A percentile compares a stretch with the other conserved stretches of the same genome.
Conservation (phyloP, 441 rosid genomes). For the Croton laevigatus region DNA sequence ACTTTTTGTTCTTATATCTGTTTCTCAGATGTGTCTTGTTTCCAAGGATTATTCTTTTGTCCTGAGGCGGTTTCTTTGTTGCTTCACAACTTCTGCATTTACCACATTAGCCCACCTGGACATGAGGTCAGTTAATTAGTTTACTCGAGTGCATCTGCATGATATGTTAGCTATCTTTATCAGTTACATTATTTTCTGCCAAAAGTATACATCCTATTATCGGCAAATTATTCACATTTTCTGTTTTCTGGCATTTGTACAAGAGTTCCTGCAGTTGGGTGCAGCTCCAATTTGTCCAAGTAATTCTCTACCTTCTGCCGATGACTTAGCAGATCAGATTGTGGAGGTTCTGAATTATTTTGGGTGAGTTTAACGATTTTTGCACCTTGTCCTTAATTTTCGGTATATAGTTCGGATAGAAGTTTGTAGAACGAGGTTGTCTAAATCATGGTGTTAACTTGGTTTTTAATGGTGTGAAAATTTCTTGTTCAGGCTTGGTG, state of each 20-base stretch:
- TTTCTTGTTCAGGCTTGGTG: constrained; percentile 57
- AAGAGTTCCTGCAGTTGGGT: constrained; percentile 90
- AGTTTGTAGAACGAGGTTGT: neutral
- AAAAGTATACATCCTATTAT: neutral
- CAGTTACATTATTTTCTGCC: constrained; percentile 27
- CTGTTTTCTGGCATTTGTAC: constrained; percentile 42
- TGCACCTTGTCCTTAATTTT: constrained; percentile 4
- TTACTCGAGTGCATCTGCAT: constrained; percentile 8
- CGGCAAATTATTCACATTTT: constrained; percentile 38
- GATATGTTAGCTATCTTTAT: constrained; percentile 11
- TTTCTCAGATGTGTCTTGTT: constrained; percentile 70
- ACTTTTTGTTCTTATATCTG: constrained; percentile 10
- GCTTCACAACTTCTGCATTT: constrained; percentile 87
- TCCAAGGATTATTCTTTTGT: constrained; percentile 86
- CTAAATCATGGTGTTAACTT: constrained; percentile 2
- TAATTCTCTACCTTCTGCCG: constrained; percentile 56
- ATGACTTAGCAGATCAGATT: constrained; percentile 88
- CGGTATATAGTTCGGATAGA: neutral
- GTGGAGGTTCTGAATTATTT: constrained; percentile 81
- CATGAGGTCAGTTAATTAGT: constrained; percentile 69
- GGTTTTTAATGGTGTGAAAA: constrained; percentile 24
- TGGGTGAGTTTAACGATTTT: constrained; percentile 42
- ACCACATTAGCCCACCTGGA: constrained; percentile 89
- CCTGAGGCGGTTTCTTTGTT: constrained; percentile 87
- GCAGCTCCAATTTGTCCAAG: constrained; percentile 55